Evolutionary conservation across 805 yeast species (phyloP).

Genomic region (Candida pini): DNA sequence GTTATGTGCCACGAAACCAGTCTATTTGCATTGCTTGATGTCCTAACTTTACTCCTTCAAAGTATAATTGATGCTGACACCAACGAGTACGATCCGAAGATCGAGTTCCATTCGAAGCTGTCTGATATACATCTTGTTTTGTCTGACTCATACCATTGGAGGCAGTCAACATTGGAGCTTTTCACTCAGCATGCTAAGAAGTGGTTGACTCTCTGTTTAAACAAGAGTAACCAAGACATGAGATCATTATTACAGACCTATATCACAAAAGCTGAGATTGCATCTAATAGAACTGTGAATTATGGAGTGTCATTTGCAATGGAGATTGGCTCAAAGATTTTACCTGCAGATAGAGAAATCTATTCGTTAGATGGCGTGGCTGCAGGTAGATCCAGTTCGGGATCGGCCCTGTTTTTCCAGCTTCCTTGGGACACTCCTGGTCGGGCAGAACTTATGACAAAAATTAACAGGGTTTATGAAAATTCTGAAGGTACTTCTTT

Average conservation of each 20-base stretch:
- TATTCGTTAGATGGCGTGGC: conserved; percentile 34
- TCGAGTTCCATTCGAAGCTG: conserved; percentile 43
- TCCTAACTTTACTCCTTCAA: conserved; percentile 69
- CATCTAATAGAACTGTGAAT: conserved; percentile 36
- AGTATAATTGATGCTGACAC: conserved; percentile 80
- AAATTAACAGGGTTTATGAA: conserved; percentile 24
- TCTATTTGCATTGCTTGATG: conserved; percentile 74
- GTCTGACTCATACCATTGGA: conserved; percentile 73
- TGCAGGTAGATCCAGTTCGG: conserved; percentile 42
- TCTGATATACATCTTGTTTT: conserved; percentile 50
- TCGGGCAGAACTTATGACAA: conserved; percentile 30
- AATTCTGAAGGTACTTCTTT: conserved; percentile 21
- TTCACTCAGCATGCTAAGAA: conserved; percentile 52
- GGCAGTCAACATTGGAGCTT: conserved; percentile 58
- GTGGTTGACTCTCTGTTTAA: conserved; percentile 62
- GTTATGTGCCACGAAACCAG: conserved; percentile 70
- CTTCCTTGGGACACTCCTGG: conserved; percentile 54
- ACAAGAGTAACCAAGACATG: conserved; percentile 62
- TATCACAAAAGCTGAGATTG: conserved; percentile 37
- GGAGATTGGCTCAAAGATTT: conserved; percentile 73
- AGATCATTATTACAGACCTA: conserved; percentile 77
- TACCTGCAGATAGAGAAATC: conserved; percentile 63
- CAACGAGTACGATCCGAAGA: conserved; percentile 81
- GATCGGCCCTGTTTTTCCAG: conserved; percentile 71
- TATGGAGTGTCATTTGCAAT: conserved; percentile 88